These are phyloP conservation scores for Rhizopogon sp. DNA, from an alignment of 768 basidiomycete genomes.

Conservation along the genomic window DNA sequence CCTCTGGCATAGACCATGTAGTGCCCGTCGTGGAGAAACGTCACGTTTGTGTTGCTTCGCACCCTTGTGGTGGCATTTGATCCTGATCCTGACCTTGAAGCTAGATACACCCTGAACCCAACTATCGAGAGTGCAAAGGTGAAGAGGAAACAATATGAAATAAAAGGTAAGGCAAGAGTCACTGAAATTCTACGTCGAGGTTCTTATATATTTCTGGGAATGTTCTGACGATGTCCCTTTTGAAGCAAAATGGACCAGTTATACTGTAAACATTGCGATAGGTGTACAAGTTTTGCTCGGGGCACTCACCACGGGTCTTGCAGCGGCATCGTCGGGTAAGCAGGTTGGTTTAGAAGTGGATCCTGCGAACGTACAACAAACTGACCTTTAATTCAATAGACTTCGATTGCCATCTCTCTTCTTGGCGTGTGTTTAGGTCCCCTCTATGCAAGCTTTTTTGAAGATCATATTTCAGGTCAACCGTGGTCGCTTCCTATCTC, in stretches of 20 bases:
- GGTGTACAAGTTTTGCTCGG: conserved; percentile 60
- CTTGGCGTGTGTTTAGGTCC: conserved; percentile 26
- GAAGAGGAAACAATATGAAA: conserved; percentile 41
- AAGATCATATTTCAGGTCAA: conserved; percentile 40
- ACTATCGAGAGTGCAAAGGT: conserved; percentile 43
- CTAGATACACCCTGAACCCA: conserved; percentile 39
- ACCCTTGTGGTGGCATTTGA: not conserved
- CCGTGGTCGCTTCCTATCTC: conserved; percentile 66
- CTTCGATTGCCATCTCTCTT: conserved; percentile 33
- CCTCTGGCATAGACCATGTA: conserved; percentile 19
- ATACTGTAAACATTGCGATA: conserved; percentile 45
- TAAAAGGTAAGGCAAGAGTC: conserved; percentile 31
- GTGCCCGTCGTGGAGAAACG: conserved; percentile 19
- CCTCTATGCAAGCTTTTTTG: not conserved
- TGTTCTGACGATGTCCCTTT: conserved; percentile 2
- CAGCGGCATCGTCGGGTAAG: conserved; percentile 38
- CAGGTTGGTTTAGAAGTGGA: conserved; percentile 28
- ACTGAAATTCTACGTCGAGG: conserved; percentile 3
- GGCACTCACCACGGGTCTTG: conserved; percentile 60
- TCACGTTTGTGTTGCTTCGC: conserved; percentile 8
- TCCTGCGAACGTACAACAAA: too few relatives aligned
- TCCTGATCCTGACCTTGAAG: conserved; percentile 1
- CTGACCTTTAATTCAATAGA: conserved; percentile 17
- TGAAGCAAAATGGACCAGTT: conserved; percentile 27
- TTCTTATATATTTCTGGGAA: not conserved